These are phyloP conservation scores for Colletotrichum ledebouriae DNA, from an alignment of 2,329 filamentous ascomycete genomes.

Conservation along the genomic window DNA sequence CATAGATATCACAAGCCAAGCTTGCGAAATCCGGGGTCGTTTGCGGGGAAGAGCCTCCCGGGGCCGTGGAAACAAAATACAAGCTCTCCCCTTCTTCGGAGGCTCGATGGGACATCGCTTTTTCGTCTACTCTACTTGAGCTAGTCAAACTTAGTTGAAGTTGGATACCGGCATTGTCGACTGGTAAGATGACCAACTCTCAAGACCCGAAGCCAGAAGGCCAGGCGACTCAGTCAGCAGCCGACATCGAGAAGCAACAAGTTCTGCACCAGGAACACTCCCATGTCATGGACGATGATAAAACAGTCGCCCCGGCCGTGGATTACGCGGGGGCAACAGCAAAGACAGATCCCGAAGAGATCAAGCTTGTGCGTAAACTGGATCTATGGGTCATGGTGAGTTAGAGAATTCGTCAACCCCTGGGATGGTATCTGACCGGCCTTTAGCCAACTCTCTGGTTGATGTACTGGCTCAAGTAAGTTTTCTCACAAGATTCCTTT, in stretches of 20 bases:
- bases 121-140: not conserved
- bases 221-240: not conserved
- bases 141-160: not conserved
- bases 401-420: not conserved
- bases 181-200: constrained; percentile 11
- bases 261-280: constrained; percentile 32
- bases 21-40: constrained; percentile 33
- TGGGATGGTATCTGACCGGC: not conserved
- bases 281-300: constrained; percentile 31
- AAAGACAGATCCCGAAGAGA: constrained; percentile 56
- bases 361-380: constrained; percentile 55
- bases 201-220: not conserved
- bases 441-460: constrained; percentile 52
- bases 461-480: constrained; percentile 49
- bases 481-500: not conserved
- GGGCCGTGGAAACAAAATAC: constrained; percentile 3
- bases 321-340: constrained; percentile 56
- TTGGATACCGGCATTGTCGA: not conserved
- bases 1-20: constrained; percentile 34
- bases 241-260: constrained; percentile 39
- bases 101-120: not conserved
- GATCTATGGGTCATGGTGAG: constrained; percentile 55
- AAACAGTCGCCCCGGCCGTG: constrained; percentile 12
- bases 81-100: not conserved
- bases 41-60: constrained; percentile 23